These are phyloP conservation scores for Effrenium voratum DNA, from an alignment of 73 alveolate species.

Conservation along the genomic window DNA sequence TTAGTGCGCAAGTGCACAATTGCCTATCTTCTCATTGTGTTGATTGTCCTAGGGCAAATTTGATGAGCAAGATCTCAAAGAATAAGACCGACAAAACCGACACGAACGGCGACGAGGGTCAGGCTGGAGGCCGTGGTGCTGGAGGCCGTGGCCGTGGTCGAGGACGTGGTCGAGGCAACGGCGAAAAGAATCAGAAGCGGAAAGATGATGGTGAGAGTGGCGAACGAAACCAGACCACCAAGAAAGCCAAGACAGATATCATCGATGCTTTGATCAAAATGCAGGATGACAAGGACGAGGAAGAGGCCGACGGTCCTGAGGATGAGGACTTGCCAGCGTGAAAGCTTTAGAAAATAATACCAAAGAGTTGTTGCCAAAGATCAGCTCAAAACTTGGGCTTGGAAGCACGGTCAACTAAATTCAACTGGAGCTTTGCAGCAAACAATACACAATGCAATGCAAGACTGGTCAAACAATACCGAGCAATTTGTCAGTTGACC, in stretches of 20 bases:
- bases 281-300: slow-evolving; percentile 12
- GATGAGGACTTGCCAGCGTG: background rate
- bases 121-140: background rate
- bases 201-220: background rate
- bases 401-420: too few relatives aligned
- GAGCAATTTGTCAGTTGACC: too few relatives aligned
- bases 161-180: background rate
- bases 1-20: too few relatives aligned
- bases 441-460: too few relatives aligned
- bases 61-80: slow-evolving; percentile 27
- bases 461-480: too few relatives aligned
- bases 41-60: background rate
- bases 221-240: background rate
- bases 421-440: too few relatives aligned
- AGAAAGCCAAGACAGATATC: background rate
- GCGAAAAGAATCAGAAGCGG: background rate
- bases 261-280: background rate
- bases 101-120: background rate
- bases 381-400: too few relatives aligned
- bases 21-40: too few relatives aligned
- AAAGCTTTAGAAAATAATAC: too few relatives aligned
- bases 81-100: background rate
- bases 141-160: slow-evolving; percentile 17
- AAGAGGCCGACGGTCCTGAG: background rate
- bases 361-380: too few relatives aligned